Conservation (phyloP, 1,284 basidiomycete species). For the Irpex sp. region DNA sequence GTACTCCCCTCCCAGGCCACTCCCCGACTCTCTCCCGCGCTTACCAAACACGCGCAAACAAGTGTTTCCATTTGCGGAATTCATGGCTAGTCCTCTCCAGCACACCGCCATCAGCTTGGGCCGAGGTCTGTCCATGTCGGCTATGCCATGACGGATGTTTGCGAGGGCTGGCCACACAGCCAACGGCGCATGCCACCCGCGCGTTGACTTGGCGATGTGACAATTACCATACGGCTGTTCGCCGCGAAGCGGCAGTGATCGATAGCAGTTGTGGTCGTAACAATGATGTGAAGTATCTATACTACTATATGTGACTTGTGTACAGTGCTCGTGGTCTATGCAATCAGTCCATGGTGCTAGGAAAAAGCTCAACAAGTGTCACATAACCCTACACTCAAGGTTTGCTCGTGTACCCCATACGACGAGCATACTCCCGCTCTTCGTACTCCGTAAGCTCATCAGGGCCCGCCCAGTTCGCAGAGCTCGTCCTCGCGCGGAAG, state of each 20-base stretch:
- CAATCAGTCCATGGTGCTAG: not conserved
- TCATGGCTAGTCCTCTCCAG: not conserved
- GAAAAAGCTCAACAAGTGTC: too few species aligned
- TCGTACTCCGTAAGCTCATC: conserved; percentile 83
- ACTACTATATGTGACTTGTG: too few species aligned
- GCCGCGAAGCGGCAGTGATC: too few species aligned
- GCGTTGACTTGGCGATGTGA: not conserved
- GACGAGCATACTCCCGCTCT: conserved; percentile 79
- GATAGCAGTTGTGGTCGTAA: too few species aligned
- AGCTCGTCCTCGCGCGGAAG: conserved; percentile 86
- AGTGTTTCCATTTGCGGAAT: not conserved
- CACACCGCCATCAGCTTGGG: not conserved
- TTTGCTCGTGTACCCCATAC: conserved; percentile 74
- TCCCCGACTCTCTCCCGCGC: conserved; percentile 4
- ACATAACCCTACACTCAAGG: not conserved
- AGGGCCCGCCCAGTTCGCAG: conserved; percentile 89
- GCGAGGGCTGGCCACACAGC: not conserved
- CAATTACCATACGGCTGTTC: too few species aligned
- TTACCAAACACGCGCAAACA: conserved; percentile 11
- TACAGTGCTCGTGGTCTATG: not conserved
- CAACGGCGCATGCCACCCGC: not conserved
- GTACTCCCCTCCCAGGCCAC: conserved; percentile 4
- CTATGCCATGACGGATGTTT: not conserved
- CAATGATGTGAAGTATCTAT: too few species aligned
- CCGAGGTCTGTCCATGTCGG: not conserved